Conservation (phyloP, 2,329 filamentous ascomycete genomes). For the Neonectria punicea region DNA sequence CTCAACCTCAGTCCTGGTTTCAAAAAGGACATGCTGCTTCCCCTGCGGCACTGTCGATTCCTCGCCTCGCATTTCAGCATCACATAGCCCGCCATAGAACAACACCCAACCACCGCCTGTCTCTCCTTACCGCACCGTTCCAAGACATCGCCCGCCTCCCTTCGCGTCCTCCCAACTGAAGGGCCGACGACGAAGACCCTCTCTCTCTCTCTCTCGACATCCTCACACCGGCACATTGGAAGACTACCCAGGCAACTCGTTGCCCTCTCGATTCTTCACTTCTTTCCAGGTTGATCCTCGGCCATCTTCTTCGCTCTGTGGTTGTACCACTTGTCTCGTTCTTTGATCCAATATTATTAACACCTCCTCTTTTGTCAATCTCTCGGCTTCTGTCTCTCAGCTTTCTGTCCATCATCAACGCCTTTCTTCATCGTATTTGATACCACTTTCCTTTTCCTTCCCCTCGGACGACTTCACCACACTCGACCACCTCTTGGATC, state of each 20-base stretch:
- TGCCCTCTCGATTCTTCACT: constrained; percentile 39
- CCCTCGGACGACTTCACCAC: constrained; percentile 6
- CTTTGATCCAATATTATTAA: constrained; percentile 36
- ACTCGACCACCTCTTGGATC: constrained; percentile 13
- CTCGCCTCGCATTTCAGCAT: constrained; percentile 39
- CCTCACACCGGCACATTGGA: constrained; percentile 39
- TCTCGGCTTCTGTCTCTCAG: not conserved
- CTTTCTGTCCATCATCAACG: constrained; percentile 6
- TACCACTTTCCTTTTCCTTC: constrained; percentile 31
- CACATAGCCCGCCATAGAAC: constrained; percentile 35
- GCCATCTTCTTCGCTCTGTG: constrained; percentile 51
- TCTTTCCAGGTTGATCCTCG: constrained; percentile 67
- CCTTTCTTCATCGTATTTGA: constrained; percentile 31
- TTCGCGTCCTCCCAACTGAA: constrained; percentile 4
- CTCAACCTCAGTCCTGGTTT: constrained; percentile 26
- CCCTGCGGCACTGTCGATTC: constrained; percentile 40
- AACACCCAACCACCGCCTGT: not conserved
- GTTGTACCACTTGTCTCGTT: constrained; percentile 41
- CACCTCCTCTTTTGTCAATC: constrained; percentile 32
- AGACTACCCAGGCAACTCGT: constrained; percentile 38
- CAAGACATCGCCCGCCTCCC: not conserved
- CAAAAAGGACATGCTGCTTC: constrained; percentile 42
- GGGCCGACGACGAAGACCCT: constrained; percentile 6
- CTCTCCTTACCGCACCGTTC: not conserved
- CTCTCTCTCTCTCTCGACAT: constrained; percentile 20